Base-by-base conservation (phyloP, 768 basidiomycete species). In the Agaricus subrufescens region DNA sequence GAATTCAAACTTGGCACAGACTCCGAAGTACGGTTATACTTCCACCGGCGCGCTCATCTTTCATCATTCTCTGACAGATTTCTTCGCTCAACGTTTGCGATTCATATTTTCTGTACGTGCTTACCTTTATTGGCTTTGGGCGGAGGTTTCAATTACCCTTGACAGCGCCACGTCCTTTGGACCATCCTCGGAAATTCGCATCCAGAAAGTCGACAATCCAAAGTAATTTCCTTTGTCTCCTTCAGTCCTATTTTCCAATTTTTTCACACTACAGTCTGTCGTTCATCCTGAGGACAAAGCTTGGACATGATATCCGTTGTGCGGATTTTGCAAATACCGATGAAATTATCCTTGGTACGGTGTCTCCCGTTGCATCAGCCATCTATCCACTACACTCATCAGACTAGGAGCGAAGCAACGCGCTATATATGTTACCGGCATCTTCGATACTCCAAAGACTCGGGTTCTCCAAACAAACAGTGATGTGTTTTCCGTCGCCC, bases 401-500 rank as follows among this genome's bases (percentile, higher is more conserved):
- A 52, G 46, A 44, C 7, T 5, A 88, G 87, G 86, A 37, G 78
- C 79, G 9, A 75, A 75, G 59, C 71, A 72, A 46, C 76, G 75
- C 44, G 85, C 79, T 0, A 70, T 84, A 1, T 71, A 80, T 46
- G 63, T 89, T 3, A 64, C 73, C 3, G 81, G 86, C 53, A 72
- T 87, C 45, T 77, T 80, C 34, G 54, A 61, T 2, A 62, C 71
- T 30, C 56, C 60, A 1, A 67, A 69, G 12, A 62, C 77, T 2
- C 69, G 71, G 51, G 62, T 68, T 56, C 64, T 89, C 9, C 67
- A 74, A 27, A 86, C 85, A 2, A 60, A 73, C 19, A 87, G 85
- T 52, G 86, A 88, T 61, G 82, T 87, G 0, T 81, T 89, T 59
- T 67, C 86, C 2, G 68, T 87, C n/a, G 65, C 73, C 46, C 83